Evolutionary conservation across 2,329 filamentous ascomycete species (phyloP), one percentile per base, ranked within the genome.

Genomic region (Penicillium brasilianum): DNA sequence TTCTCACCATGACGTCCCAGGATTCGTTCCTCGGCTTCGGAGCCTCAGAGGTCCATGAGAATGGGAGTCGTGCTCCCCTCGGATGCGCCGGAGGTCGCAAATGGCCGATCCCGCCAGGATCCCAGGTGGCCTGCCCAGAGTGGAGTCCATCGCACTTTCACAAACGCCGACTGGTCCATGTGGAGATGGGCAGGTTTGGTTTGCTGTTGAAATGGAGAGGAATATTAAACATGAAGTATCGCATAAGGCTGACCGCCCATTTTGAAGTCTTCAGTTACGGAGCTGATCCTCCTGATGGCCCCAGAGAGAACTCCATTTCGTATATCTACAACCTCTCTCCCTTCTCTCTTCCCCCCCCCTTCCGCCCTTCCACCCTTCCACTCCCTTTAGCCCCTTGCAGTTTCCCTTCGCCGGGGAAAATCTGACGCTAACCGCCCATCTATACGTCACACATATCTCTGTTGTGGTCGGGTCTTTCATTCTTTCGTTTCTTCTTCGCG

Each of bases 211-310:
- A 52, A 11, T 25, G 8, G 11, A 3, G 30, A 20, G 18, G 48
- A 10, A 37, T n/a, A 41, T 7, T 41, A 4, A 16, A 18, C 5
- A 20, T 16, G 8, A 16, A 25, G 22, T n/a, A 54, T 54, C 55
- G 55, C 63, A 64, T 68, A 69, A 67, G 66, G 66, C 66, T 69
- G 66, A 69, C 66, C 66, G 67, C 64, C 59, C 46, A 55, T 59
- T 50, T 57, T 11, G 50, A 16, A 20, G 11, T 16, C 28, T 13
- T 20, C 7, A 11, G 20, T 28, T 32, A 32, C 18, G n/a, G 32
- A 37, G 20, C 50, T 53, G 50, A 14, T 54, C 36, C 20, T n/a
- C n/a, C n/a, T 34, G 51, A 41, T 54, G 51, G 36, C 28, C 51
- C 39, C 25, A 25, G 32, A 34, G 14, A n/a, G 10, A 36, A 14